Percentiles rank a stretch among this genome's conserved stretches.
Conservation (phyloP, 2,329 filamentous ascomycete genomes). For the Lachnellula hyalina region DNA sequence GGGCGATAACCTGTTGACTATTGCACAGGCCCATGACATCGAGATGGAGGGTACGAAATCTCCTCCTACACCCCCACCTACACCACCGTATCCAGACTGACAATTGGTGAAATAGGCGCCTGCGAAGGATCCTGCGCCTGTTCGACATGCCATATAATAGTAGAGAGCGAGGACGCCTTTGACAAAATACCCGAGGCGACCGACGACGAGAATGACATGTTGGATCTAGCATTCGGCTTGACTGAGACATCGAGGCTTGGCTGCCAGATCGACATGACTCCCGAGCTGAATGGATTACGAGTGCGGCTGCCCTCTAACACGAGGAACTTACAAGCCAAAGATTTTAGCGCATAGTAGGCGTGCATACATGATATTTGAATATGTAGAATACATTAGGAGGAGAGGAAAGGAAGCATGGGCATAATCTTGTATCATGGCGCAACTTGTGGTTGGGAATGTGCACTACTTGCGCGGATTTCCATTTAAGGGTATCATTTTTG, state of each 20-base stretch:
- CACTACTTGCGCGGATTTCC: constrained; percentile 7
- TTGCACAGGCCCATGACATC: constrained; percentile 88
- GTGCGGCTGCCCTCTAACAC: constrained; percentile 91
- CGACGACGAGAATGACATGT: constrained; percentile 66
- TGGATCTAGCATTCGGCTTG: constrained; percentile 68
- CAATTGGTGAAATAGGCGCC: constrained; percentile 49
- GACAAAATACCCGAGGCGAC: constrained; percentile 57
- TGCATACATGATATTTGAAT: not conserved
- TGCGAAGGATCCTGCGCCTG: constrained; percentile 81
- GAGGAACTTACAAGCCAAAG: constrained; percentile 89
- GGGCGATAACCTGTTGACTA: constrained; percentile 91
- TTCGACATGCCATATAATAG: constrained; percentile 70
- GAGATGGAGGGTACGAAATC: constrained; percentile 78
- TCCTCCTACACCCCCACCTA: not conserved
- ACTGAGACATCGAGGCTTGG: constrained; percentile 58
- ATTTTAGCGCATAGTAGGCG: constrained; percentile 57
- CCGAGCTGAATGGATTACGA: constrained; percentile 79
- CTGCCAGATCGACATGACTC: constrained; percentile 71
- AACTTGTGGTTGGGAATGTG: not conserved
- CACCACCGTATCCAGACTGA: not conserved
- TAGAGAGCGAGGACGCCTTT: constrained; percentile 57
- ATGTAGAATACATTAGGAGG: constrained; percentile 12
- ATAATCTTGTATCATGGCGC: not conserved
- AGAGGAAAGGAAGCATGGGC: not conserved
- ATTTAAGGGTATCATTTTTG: constrained; percentile 19